Conservation (phyloP, 1,139 yeast species). For the Pichia sp. region DNA sequence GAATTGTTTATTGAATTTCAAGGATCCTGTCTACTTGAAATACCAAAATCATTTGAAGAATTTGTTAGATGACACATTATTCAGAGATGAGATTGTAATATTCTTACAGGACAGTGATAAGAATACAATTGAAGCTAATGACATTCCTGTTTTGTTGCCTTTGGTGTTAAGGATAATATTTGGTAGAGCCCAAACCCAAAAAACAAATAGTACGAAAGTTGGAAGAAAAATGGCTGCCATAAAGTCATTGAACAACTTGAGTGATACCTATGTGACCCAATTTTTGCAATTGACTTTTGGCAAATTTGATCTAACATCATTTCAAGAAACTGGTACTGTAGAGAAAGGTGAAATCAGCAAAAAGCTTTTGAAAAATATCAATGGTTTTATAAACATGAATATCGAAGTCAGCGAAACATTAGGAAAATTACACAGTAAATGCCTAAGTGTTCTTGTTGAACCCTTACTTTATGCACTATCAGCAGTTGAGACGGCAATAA, state of each 20-base stretch:
- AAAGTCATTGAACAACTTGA: constrained; percentile 61
- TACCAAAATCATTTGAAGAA: constrained; percentile 72
- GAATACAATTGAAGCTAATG: constrained; percentile 57
- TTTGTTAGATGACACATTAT: constrained; percentile 74
- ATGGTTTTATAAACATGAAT: constrained; percentile 70
- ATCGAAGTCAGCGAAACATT: constrained; percentile 59
- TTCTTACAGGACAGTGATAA: constrained; percentile 51
- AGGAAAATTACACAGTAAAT: constrained; percentile 53
- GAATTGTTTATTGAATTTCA: constrained; percentile 65
- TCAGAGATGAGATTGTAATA: constrained; percentile 76
- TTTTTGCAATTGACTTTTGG: constrained; percentile 64
- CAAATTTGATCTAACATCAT: constrained; percentile 43
- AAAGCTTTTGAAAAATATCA: constrained; percentile 47
- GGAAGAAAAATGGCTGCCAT: constrained; percentile 77
- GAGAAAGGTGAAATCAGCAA: constrained; percentile 24
- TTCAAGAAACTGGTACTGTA: constrained; percentile 26
- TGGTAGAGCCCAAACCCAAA: constrained; percentile 72
- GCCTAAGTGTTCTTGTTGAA: constrained; percentile 49
- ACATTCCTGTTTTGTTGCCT: constrained; percentile 60
- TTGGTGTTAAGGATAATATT: constrained; percentile 72
- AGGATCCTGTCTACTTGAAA: constrained; percentile 53
- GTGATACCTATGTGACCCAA: constrained; percentile 47
- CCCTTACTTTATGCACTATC: constrained; percentile 59
- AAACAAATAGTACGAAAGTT: constrained; percentile 60
- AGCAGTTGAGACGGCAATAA: constrained; percentile 48